Conservation (phyloP, 768 basidiomycete species). For the Rhizopogon vinicolor region DNA sequence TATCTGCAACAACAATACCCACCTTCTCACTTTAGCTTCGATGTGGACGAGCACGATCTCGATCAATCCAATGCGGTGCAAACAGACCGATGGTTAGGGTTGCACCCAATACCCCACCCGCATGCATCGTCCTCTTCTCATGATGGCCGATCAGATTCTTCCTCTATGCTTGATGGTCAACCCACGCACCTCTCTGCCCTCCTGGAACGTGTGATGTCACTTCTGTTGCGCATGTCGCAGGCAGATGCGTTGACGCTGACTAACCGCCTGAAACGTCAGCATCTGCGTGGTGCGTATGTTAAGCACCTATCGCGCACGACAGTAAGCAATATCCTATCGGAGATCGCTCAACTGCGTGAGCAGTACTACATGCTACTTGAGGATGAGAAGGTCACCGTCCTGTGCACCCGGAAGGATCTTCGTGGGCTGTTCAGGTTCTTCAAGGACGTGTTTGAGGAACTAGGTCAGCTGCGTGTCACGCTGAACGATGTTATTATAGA, state of each 20-base stretch:
- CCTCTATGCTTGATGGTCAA: conserved; percentile 58
- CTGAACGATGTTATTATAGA: conserved; percentile 91
- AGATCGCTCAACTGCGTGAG: conserved; percentile 61
- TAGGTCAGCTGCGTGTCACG: conserved; percentile 75
- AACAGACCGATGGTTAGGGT: conserved; percentile 44
- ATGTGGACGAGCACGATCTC: conserved; percentile 40
- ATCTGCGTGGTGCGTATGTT: conserved; percentile 81
- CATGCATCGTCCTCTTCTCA: conserved; percentile 42
- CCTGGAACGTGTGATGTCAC: conserved; percentile 56
- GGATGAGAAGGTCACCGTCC: conserved; percentile 60
- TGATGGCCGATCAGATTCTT: conserved; percentile 71
- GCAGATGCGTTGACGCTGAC: conserved; percentile 87
- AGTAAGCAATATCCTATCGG: conserved; percentile 66
- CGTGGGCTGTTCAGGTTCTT: conserved; percentile 78
- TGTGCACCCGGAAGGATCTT: conserved; percentile 76
- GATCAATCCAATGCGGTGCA: conserved; percentile 61
- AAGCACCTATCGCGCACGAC: conserved; percentile 83
- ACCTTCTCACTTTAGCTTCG: conserved; percentile 28
- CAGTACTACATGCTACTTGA: conserved; percentile 75
- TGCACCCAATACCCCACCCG: conserved; percentile 28
- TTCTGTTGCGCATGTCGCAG: conserved; percentile 61
- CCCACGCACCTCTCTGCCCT: conserved; percentile 45
- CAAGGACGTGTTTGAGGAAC: conserved; percentile 78
- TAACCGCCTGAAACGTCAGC: conserved; percentile 86
- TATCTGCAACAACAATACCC: conserved; percentile 22